Percentiles rank a stretch among this genome's conserved stretches.
Conservation (phyloP, 2,329 filamentous ascomycete species). For the Calycina herbarum region DNA sequence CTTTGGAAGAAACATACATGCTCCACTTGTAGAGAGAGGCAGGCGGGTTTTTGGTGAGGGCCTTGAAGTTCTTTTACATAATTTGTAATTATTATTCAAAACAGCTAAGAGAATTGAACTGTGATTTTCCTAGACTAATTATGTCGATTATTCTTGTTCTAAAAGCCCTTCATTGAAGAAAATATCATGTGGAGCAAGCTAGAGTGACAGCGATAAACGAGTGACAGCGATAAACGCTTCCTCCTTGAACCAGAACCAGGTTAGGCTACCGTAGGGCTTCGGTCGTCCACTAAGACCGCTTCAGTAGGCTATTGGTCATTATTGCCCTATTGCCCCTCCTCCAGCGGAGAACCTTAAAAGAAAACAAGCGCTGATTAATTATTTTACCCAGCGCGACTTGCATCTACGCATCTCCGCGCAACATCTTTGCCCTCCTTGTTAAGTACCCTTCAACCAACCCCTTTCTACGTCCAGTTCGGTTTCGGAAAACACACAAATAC, state of each 20-base stretch:
- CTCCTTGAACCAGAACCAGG: not conserved
- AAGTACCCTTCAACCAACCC: not conserved
- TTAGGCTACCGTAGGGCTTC: not conserved
- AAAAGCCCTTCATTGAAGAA: no score
- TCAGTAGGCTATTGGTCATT: not conserved
- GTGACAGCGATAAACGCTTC: not conserved
- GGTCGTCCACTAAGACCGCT: not conserved
- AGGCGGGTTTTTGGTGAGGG: no score
- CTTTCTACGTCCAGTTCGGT: not conserved
- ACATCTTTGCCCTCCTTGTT: not conserved
- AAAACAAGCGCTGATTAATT: conserved; percentile 10
- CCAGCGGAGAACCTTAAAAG: not conserved
- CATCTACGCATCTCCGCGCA: conserved; percentile 15
- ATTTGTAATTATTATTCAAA: no score
- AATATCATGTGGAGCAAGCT: no score
- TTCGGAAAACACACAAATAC: not conserved
- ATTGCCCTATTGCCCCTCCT: not conserved
- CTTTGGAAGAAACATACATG: no score
- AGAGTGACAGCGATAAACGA: not conserved
- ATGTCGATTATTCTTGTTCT: no score
- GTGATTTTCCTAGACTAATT: no score
- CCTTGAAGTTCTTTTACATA: no score
- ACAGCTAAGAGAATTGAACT: no score
- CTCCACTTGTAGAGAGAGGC: no score
- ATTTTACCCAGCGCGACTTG: not conserved